Base-by-base conservation (phyloP, 2,329 filamentous ascomycete genomes). In the Pseudogymnoascus sp. region DNA sequence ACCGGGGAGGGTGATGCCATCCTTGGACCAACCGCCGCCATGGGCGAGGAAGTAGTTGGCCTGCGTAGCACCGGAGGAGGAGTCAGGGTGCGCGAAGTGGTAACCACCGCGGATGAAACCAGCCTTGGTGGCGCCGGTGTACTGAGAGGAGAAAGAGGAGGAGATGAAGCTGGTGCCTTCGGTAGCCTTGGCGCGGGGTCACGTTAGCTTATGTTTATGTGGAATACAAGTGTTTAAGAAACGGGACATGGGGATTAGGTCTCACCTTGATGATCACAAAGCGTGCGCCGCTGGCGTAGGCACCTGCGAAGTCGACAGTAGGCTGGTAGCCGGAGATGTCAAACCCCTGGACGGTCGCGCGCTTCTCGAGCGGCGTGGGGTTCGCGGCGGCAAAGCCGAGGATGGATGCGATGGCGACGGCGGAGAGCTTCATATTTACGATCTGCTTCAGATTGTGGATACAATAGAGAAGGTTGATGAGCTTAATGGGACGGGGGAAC, bases 71-170 rank as follows among this genome's bases (percentile, higher is more conserved):
- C 78, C 80, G 4, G 76, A 73, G 65, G 75, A 76, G 13, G 69
- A 67, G 58, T 70, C 74, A 0, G 79, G 81, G 36, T 76, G 76
- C 4, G 82, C 81, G 65, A 82, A 83, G 74, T 84, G 82, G 68
- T 84, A 83, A 36, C 76, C 80, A 58, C 81, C 81, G 21, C 80
- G 79, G 69, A 84, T 79, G 63, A 85, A 72, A 25, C 77, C 77
- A 2, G 80, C 80, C 7, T 73, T 73, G 48, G 80, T 82, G 35
- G 81, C 80, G 27, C 75, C 75, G 2, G 64, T 72, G 70, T 82
- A 82, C 67, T 84, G 80, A 31, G 66, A 69, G 63, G 73, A 76
- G 73, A 84, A 84, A 25, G 58, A 65, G n/a, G 74, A 68, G 65
- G 79, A 76, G 35, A 67, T 75, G 68, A 76, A 81, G 25, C 67